Percentiles rank a stretch among this genome's conserved stretches.
Evolutionary conservation across 495 filamentous ascomycete genomes (phyloP).

Genomic region (Glonium stellatum): DNA sequence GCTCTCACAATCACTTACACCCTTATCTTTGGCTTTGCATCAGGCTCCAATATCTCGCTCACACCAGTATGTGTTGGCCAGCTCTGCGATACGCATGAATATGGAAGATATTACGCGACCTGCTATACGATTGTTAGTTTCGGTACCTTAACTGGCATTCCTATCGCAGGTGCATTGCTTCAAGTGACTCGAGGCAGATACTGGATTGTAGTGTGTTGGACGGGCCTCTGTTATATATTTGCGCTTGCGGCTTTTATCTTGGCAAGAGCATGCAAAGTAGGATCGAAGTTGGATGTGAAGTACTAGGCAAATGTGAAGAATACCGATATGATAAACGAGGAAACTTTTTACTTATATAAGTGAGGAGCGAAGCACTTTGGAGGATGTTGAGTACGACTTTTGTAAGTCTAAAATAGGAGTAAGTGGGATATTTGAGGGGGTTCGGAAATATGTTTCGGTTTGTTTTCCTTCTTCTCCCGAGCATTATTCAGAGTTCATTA

Average conservation of each 20-base stretch:
- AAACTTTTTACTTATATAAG: too few relatives aligned
- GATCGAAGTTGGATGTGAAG: conserved; percentile 51
- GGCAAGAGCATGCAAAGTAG: conserved; percentile 59
- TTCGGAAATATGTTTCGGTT: too few relatives aligned
- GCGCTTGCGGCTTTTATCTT: conserved; percentile 54
- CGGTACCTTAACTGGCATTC: conserved; percentile 78
- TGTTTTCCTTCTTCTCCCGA: too few relatives aligned
- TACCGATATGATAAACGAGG: too few relatives aligned
- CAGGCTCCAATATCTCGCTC: conserved; percentile 76
- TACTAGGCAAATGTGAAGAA: conserved; percentile 34
- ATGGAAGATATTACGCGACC: conserved; percentile 79
- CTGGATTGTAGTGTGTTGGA: conserved; percentile 62
- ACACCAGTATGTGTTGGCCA: conserved; percentile 88
- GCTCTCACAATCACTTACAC: conserved; percentile 64
- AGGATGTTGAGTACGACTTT: too few relatives aligned
- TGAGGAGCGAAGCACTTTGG: too few relatives aligned
- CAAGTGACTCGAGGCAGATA: conserved; percentile 44
- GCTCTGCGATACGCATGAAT: conserved; percentile 78
- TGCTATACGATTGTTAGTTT: conserved; percentile 86
- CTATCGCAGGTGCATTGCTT: conserved; percentile 66
- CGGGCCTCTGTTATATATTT: conserved; percentile 54
- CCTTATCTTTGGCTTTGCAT: conserved; percentile 76
- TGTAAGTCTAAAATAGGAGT: too few relatives aligned
- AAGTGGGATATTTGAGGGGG: too few relatives aligned
- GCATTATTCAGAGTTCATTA: too few relatives aligned